Evolutionary conservation across 1,284 basidiomycete species (phyloP).

Genomic region (Heterobasidion occidentale): DNA sequence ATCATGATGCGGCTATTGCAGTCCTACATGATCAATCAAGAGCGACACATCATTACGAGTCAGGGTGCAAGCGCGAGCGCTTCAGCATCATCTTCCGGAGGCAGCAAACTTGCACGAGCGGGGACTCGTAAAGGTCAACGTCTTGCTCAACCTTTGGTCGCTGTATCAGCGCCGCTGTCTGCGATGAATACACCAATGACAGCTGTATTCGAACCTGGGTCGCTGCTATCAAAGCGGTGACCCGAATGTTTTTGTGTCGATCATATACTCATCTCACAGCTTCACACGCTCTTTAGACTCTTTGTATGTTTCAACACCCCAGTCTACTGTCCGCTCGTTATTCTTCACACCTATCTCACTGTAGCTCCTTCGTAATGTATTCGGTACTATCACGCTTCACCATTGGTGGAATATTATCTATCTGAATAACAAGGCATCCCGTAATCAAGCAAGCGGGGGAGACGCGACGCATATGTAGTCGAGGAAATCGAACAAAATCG

Average conservation of each 20-base stretch:
- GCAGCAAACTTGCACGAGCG: constrained; percentile 30
- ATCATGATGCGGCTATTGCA: constrained; percentile 19
- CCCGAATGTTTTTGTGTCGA: not conserved
- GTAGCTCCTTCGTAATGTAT: not conserved
- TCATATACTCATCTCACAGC: not conserved
- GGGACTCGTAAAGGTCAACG: constrained; percentile 36
- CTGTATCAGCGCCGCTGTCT: constrained; percentile 16
- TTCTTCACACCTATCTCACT: not conserved
- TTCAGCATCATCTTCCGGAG: constrained; percentile 20
- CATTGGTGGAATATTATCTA: not conserved
- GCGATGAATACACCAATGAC: constrained; percentile 16
- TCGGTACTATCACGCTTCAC: not conserved
- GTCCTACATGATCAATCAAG: constrained; percentile 77
- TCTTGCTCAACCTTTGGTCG: constrained; percentile 32
- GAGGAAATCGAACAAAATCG: too few species aligned
- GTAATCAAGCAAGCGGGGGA: not conserved
- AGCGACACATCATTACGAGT: constrained; percentile 56
- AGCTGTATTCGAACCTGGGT: constrained; percentile 58
- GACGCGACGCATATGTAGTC: not conserved
- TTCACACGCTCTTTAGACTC: not conserved
- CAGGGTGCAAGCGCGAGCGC: constrained; percentile 20
- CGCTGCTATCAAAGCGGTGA: constrained; percentile 48
- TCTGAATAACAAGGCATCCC: not conserved
- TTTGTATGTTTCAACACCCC: not conserved
- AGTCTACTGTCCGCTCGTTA: not conserved